Conservation (phyloP, 2,329 filamentous ascomycete species). For the Apiospora rasikravindrae region DNA sequence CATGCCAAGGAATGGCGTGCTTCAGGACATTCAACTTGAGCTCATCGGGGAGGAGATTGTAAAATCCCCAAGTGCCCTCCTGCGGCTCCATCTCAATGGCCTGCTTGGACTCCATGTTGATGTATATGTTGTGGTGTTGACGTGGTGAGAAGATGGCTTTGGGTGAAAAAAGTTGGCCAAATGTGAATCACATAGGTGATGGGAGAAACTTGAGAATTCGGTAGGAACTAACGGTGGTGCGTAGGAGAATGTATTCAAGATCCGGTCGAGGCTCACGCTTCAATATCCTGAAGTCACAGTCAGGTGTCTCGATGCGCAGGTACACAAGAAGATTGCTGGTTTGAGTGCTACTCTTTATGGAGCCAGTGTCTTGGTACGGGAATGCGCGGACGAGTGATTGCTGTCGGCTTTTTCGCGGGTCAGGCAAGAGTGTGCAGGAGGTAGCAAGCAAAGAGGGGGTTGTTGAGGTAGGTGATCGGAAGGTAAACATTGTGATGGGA, state of each 20-base stretch:
- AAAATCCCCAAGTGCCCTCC: conserved; percentile 18
- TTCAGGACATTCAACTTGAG: conserved; percentile 33
- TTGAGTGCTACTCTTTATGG: background rate
- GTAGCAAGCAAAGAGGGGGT: too few relatives aligned
- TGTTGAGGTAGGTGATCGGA: too few relatives aligned
- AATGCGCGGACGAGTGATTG: background rate
- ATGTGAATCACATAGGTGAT: background rate
- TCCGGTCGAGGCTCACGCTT: background rate
- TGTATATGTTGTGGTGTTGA: too few relatives aligned
- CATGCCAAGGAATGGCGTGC: conserved; percentile 15
- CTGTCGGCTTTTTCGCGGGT: too few relatives aligned
- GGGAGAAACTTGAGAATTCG: background rate
- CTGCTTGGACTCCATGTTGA: background rate
- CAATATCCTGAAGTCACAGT: background rate
- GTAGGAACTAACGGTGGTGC: background rate
- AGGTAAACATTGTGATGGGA: background rate
- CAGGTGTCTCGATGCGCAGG: background rate
- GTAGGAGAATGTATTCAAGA: background rate
- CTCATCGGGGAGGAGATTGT: conserved; percentile 30
- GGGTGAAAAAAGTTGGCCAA: background rate
- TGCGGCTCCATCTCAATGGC: background rate
- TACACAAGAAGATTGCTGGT: background rate
- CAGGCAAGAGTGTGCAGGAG: too few relatives aligned
- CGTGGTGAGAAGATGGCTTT: background rate
- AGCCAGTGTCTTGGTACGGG: background rate